phyloP scores from a whole-genome alignment of 176 grass and related monocot genomes.

The Zizania latifolia region DNA sequence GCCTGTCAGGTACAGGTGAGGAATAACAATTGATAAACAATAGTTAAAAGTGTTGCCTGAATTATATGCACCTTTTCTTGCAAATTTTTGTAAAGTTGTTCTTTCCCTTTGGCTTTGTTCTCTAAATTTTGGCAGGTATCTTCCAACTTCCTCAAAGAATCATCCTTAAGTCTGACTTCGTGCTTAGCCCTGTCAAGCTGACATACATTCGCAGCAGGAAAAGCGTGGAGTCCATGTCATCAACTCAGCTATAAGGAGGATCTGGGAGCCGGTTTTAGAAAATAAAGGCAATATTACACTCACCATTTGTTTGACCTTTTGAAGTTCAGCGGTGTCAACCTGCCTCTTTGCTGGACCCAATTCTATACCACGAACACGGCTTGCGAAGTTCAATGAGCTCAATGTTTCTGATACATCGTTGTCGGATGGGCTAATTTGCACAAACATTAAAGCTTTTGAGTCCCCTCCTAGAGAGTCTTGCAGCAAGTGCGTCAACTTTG shows the following conservation, averaged over 20 bases:
- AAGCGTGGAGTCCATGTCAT: not conserved
- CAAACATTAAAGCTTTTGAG: slow-evolving; percentile 93
- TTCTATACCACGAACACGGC: slow-evolving; percentile 78
- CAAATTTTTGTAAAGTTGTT: slow-evolving; percentile 59
- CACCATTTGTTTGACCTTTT: slow-evolving; percentile 89
- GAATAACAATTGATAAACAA: not conserved
- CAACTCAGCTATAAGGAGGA: slow-evolving; percentile 6
- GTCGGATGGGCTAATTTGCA: slow-evolving; percentile 88
- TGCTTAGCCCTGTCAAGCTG: slow-evolving; percentile 91
- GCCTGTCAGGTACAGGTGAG: slow-evolving; percentile 8
- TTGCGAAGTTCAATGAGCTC: slow-evolving; percentile 91
- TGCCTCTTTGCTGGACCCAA: slow-evolving; percentile 87
- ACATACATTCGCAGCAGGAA: slow-evolving; percentile 25
- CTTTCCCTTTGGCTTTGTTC: slow-evolving; percentile 75
- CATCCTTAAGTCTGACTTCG: slow-evolving; percentile 73
- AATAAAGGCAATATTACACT: slow-evolving; percentile 7
- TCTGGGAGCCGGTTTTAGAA: not conserved
- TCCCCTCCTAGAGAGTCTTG: slow-evolving; percentile 96
- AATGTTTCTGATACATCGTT: slow-evolving; percentile 84
- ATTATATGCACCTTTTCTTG: slow-evolving; percentile 75
- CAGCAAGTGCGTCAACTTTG: slow-evolving; percentile 85
- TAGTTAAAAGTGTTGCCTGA: not conserved
- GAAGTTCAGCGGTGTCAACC: slow-evolving; percentile 74
- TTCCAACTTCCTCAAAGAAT: slow-evolving; percentile 74
- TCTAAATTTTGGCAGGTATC: slow-evolving; percentile 77